Conservation (phyloP, 352 stramenopile genomes). For the Phytophthora ohioensis region DNA sequence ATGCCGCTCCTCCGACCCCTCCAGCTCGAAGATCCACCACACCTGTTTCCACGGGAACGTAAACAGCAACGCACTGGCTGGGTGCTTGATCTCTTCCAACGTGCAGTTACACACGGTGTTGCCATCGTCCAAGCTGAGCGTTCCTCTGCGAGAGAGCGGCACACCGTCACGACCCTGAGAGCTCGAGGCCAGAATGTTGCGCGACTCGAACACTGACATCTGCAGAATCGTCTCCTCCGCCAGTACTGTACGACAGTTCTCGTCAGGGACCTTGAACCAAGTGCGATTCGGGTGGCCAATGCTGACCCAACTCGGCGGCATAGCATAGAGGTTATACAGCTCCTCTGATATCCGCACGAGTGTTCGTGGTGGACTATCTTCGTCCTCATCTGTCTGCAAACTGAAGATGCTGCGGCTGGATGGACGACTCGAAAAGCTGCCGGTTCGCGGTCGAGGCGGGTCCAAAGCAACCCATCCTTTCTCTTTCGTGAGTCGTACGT, state of each 20-base stretch:
- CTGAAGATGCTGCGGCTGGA: constrained; percentile 37
- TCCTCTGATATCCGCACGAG: constrained; percentile 78
- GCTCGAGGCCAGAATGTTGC: constrained; percentile 72
- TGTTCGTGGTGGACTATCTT: constrained; percentile 35
- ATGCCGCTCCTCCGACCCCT: constrained; percentile 59
- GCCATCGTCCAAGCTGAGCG: constrained; percentile 56
- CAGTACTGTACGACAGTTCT: constrained; percentile 66
- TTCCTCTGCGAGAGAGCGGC: constrained; percentile 65
- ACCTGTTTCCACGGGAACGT: constrained; percentile 90
- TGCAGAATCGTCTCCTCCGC: constrained; percentile 79
- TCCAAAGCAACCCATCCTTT: constrained; percentile 83
- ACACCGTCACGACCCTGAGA: constrained; percentile 79
- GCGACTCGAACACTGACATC: constrained; percentile 76
- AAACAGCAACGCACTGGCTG: constrained; percentile 77
- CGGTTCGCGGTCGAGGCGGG: constrained; percentile 29
- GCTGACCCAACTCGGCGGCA: constrained; percentile 82
- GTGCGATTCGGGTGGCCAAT: constrained; percentile 81
- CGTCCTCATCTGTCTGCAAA: constrained; percentile 31
- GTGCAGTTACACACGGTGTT: constrained; percentile 66
- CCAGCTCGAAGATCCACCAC: constrained; percentile 84
- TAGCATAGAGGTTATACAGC: constrained; percentile 81
- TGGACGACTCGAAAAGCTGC: constrained; percentile 28
- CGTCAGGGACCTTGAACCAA: constrained; percentile 87
- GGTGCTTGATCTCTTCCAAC: constrained; percentile 87
- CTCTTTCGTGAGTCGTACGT: constrained; percentile 78